Base-by-base conservation (phyloP, 108 stramenopile genomes). In the Pseudonitzschia delicatissima region DNA sequence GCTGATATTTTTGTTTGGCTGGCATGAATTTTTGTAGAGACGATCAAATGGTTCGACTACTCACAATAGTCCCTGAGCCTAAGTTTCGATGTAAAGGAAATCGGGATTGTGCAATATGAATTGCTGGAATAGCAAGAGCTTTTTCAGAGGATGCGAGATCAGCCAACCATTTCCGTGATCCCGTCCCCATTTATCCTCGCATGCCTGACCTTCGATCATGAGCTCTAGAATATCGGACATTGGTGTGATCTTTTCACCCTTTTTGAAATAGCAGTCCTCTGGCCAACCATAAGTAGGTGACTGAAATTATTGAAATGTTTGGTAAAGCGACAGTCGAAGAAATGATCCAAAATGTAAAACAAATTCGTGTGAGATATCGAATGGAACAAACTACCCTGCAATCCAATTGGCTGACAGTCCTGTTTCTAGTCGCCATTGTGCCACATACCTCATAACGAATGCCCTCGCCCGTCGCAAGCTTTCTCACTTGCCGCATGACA, bases 121-220 rank as follows among this genome's bases (percentile, higher is more conserved):
- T 65, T 83, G 81, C 69, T 90, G 88, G 67, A 85, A 90, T 59
- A 85, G 67, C 26, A 77, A 71, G 40, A 90, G 50, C 48, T 90
- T 90, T 59, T 83, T 83, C 44, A 90, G 62, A 1, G 88, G 88
- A 77, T 90, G 88, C 13, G 68, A 50, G 13, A 90, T 45, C 23
- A 90, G 45, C 88, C 88, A 90, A 45, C 88, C 88, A 67, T 90
- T 90, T 3, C 88, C 88, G 52, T 78, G 85, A 71, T 90, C 88
- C 27, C 73, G 57, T 15, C 88, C 88, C 79, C 80, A 85, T 33
- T 79, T 60, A 26, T 82, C 68, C 62, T 90, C 88, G 26, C 77
- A 81, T 15, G 81, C 61, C 47, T 67, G 25, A 27, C 77, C 88
- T 32, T 78, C 59, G 4, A 80, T 61, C 76, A 86, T 77, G n/a